Percentiles rank a stretch among this genome's conserved stretches.
phyloP scores from a whole-genome alignment of 225 moss, liverwort and hornwort genomes.

The Sphagnum contortum region DNA sequence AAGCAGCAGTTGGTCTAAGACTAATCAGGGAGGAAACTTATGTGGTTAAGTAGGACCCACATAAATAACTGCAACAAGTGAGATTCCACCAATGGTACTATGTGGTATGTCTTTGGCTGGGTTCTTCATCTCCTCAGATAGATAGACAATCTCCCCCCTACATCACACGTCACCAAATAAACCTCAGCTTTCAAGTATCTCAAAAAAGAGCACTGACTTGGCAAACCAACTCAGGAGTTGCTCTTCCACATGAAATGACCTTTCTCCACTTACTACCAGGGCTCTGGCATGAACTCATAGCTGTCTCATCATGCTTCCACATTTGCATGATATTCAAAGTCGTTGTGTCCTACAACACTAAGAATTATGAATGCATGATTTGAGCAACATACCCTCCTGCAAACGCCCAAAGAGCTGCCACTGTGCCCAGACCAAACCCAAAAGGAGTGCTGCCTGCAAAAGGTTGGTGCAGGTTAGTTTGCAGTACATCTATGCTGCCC shows the following conservation, averaged over 20 bases:
- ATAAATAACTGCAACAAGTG: conserved; percentile 52
- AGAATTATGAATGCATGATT: neutral
- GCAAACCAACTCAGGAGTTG: no score
- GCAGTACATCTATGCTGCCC: conserved; percentile 40
- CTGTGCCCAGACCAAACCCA: conserved; percentile 68
- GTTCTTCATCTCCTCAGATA: conserved; percentile 81
- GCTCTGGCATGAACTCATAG: no score
- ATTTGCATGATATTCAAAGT: neutral
- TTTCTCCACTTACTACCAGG: no score
- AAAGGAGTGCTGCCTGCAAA: conserved; percentile 46
- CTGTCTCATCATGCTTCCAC: no score
- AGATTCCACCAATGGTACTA: conserved; percentile 35
- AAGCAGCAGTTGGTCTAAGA: neutral
- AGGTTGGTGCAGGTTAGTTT: conserved; percentile 51
- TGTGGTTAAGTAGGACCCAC: conserved; percentile 35
- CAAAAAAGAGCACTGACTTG: no score
- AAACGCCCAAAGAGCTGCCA: conserved; percentile 81
- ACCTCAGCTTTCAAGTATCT: no score
- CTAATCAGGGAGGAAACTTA: conserved; percentile 3
- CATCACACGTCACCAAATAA: neutral
- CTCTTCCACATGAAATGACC: no score
- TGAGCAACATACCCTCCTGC: conserved; percentile 47
- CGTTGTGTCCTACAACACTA: neutral
- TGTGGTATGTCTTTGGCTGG: conserved; percentile 66
- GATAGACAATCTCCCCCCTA: conserved; percentile 66